A percentile compares a stretch with the other conserved stretches of the same genome.
Conservation (phyloP, 2,329 filamentous ascomycete species). For the Stylonectria norvegica region DNA sequence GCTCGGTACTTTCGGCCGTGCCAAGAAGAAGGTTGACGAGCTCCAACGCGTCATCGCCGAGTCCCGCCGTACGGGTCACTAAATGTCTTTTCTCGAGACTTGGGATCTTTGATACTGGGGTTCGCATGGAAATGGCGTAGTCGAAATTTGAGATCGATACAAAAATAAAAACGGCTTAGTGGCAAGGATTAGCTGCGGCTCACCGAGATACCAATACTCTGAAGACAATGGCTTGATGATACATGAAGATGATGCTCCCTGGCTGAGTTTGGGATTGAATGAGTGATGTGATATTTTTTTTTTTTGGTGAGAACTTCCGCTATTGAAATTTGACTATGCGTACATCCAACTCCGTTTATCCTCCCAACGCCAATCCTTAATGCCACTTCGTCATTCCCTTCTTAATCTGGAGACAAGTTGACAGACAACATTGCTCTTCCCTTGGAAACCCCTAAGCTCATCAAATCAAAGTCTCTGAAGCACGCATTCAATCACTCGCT, state of each 20-base stretch:
- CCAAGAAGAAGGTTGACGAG: conserved; percentile 99
- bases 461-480: not conserved
- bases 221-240: conserved; percentile 27
- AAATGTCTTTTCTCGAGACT: conserved; percentile 37
- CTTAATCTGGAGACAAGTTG: no score
- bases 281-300: no score
- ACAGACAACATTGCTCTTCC: no score
- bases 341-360: no score
- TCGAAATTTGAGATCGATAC: conserved; percentile 34
- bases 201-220: conserved; percentile 36
- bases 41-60: conserved; percentile 97
- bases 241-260: no score
- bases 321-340: no score
- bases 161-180: conserved; percentile 29
- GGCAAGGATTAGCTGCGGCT: conserved; percentile 32
- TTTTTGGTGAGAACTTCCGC: no score
- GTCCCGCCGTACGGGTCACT: conserved; percentile 68
- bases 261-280: no score
- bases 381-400: no score
- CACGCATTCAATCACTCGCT: no score
- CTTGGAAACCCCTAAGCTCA: conserved; percentile 5
- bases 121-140: conserved; percentile 37
- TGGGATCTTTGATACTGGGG: conserved; percentile 29
- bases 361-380: no score
- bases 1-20: conserved; percentile 98